Evolutionary conservation across 2,329 filamentous ascomycete genomes (phyloP), one percentile per base, ranked within the genome.

Genomic region (Penicillium griseofulvum): DNA sequence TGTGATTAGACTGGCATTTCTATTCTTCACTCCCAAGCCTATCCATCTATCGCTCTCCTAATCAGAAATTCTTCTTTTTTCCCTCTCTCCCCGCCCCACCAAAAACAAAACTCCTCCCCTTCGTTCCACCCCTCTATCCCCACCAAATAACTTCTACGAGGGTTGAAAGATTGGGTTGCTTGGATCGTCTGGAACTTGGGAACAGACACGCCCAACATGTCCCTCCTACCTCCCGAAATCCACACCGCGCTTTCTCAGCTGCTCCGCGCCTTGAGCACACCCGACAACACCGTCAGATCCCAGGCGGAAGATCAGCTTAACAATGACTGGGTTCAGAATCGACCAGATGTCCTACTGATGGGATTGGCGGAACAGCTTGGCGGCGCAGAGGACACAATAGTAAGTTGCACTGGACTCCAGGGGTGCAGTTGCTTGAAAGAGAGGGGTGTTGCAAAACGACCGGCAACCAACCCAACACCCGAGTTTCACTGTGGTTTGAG

Each of bases 351-450:
- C 65, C 81, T 97, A 65, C 79, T 99, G 71, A 94, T 97, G 88
- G 94, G 92, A 62, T 80, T 99, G 66, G 92, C 89, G 38, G 94
- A 97, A 78, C 93, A 97, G 77, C 87, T 96, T 65, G 86, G 90
- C 68, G 86, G 83, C 62, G 86, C 89, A n/a, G 83, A 85, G 64
- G 87, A 93, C 69, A 80, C 85, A 64, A 81, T 84, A 56, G 90
- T 94, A 82, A 75, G 83, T 77, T 34, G n/a, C 31, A 43, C 19
- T 28, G 24, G 17, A 54, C 37, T 47, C 45, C 24, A 49, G 53
- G 41, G 49, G 44, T 38, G 54, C 34, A 34, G 19, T 34, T 38
- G 46, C 19, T 36, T 42, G 42, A 16, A 49, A 31, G 22, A 1
- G 37, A 55, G 33, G 22, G 22, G 12, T 37, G n/a, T 37, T 37